A percentile compares a stretch with the other conserved stretches of the same genome.
Conservation (phyloP, 371 early-diverging fungal species). For the Smittium mucronatum region DNA sequence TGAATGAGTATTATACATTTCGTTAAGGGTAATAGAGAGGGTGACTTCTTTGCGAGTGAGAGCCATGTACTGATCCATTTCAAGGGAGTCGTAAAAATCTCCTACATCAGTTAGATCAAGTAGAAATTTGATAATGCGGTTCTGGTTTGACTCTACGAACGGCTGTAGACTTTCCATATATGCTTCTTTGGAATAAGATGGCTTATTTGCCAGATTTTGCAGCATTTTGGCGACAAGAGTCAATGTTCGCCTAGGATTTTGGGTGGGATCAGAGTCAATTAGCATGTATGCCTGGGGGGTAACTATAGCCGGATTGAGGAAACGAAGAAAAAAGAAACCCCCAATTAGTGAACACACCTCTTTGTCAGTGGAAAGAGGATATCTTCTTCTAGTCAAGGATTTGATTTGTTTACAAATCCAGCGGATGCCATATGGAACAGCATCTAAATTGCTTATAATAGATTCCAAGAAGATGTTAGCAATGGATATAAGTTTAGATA, state of each 20-base stretch:
- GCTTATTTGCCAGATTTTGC: conserved; percentile 86
- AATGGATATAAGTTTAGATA: conserved; percentile 70
- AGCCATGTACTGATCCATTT: conserved; percentile 95
- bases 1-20: conserved; percentile 82
- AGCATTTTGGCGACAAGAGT: conserved; percentile 88
- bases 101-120: conserved; percentile 85
- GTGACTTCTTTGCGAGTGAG: conserved; percentile 80
- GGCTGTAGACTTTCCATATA: conserved; percentile 83
- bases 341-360: conserved; percentile 89
- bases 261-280: conserved; percentile 64
- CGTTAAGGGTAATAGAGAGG: conserved; percentile 79
- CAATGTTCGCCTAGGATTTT: conserved; percentile 70
- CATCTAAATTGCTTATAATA: conserved; percentile 62
- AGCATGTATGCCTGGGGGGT: conserved; percentile 90
- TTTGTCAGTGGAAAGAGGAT: conserved; percentile 74
- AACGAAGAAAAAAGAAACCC: conserved; percentile 94
- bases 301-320: conserved; percentile 92
- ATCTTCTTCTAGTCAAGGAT: conserved; percentile 72
- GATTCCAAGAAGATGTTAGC: conserved; percentile 68
- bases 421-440: conserved; percentile 90
- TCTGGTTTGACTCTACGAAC: conserved; percentile 79
- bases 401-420: conserved; percentile 97
- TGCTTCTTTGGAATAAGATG: conserved; percentile 75
- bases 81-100: conserved; percentile 87
- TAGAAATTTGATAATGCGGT: conserved; percentile 70